These are phyloP conservation scores for Sugiyamaella smithiae DNA, from an alignment of 805 yeast genomes.

Conservation along the genomic window DNA sequence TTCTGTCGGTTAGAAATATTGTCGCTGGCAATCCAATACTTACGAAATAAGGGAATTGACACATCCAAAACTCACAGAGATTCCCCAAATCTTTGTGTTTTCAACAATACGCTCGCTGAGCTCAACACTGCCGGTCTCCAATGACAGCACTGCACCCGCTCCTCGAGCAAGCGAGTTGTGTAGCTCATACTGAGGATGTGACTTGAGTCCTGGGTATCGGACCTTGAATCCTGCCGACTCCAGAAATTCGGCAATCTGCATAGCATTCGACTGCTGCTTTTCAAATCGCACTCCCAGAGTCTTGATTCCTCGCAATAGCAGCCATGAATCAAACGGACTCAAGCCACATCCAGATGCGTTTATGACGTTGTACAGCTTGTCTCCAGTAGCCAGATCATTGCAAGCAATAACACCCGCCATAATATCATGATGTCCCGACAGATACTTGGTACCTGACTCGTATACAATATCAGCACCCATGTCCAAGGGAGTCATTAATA, in stretches of 20 bases:
- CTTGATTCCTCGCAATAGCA: constrained; percentile 81
- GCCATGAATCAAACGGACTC: constrained; percentile 91
- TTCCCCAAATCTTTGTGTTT: constrained; percentile 71
- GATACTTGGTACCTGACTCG: constrained; percentile 89
- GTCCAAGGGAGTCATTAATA: constrained; percentile 79
- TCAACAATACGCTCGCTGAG: constrained; percentile 72
- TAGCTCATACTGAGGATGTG: constrained; percentile 77
- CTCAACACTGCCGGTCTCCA: constrained; percentile 77
- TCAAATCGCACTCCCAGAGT: constrained; percentile 84
- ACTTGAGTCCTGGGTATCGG: constrained; percentile 78
- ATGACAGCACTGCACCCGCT: constrained; percentile 83
- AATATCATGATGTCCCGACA: constrained; percentile 93
- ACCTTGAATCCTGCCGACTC: constrained; percentile 68
- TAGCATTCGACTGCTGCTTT: constrained; percentile 81
- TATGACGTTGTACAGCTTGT: constrained; percentile 67
- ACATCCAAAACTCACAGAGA: constrained; percentile 92
- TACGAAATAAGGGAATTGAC: constrained; percentile 82
- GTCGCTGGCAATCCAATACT: neutral
- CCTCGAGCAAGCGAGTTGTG: constrained; percentile 79
- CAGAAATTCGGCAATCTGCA: constrained; percentile 70
- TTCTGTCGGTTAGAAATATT: too few species aligned
- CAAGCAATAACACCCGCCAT: constrained; percentile 94
- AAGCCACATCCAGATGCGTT: constrained; percentile 91
- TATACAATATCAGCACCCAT: constrained; percentile 88
- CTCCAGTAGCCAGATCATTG: constrained; percentile 59